Percentiles rank a stretch among this genome's conserved stretches.
These are phyloP conservation scores for Tolypocladium capitatum DNA, from an alignment of 2,329 filamentous ascomycete genomes.

Conservation along the genomic window DNA sequence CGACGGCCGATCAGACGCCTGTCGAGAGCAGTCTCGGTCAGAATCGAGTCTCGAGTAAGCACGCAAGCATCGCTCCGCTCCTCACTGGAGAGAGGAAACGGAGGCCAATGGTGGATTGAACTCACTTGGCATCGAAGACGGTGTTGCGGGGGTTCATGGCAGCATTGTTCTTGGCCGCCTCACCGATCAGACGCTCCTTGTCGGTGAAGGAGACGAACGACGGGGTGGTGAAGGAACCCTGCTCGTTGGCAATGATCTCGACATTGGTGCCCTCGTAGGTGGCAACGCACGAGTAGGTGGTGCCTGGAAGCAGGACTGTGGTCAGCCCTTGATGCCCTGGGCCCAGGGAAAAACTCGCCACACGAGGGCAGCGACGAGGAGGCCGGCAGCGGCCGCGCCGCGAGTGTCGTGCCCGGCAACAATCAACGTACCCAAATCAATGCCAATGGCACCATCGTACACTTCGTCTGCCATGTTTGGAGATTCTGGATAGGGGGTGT, in stretches of 20 bases:
- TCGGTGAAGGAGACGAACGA: conserved; percentile 99
- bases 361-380: not conserved
- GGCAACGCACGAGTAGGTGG: conserved; percentile 99
- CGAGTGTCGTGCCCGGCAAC: not conserved
- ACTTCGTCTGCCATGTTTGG: conserved; percentile 87
- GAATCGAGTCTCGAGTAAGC: not conserved
- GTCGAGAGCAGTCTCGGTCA: not conserved
- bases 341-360: not conserved
- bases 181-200: conserved; percentile 97
- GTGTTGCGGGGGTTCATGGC: conserved; percentile 99
- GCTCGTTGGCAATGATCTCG: conserved; percentile 99
- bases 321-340: conserved; percentile 7
- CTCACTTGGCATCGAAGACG: conserved; percentile 97
- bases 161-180: conserved; percentile 99
- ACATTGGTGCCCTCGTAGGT: conserved; percentile 99
- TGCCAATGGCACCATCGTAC: conserved; percentile 99
- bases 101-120: conserved; percentile 7
- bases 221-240: conserved; percentile 97
- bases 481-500: conserved; percentile 3
- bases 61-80: not conserved
- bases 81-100: too few species aligned
- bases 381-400: not conserved
- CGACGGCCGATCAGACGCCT: conserved; percentile 96
- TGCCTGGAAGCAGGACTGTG: conserved; percentile 45
- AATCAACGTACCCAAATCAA: conserved; percentile 77